Base-by-base conservation (phyloP, 192 early-diverging fungal genomes). In the Umbelopsis sp. region DNA sequence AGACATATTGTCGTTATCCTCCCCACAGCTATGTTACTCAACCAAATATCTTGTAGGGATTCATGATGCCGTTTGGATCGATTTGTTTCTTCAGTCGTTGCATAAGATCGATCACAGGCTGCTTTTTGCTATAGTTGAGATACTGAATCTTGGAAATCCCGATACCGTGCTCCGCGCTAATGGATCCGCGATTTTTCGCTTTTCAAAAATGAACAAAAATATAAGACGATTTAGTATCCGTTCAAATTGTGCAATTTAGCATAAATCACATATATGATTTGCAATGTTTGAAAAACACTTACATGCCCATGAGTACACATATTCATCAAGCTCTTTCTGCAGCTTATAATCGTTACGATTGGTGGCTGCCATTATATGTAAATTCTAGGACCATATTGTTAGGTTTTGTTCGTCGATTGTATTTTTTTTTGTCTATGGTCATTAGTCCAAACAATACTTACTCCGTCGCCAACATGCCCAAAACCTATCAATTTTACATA, bases 381-480 rank as follows among this genome's bases (percentile, higher is more conserved):
- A 72, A 78, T 99, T 99, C 47, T 74, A 69, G 49, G 1, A 21
- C 71, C 1, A 69, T 15, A 33, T 18, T 49, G 18, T 74, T 50
- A 58, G 23, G 37, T 52, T 52, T 46, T 46, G 49, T 45, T 27
- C 30, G 50, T 25, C 33, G 22, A 58, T 48, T 30, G 64, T 13
- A 3, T 37, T 7, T 23, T 20, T 16, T 16, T 15, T 15, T 61
- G 47, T 48, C 20, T 22, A 30, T 16, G 4, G 53, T 49, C 25
- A 35, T 15, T 18, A 23, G 23, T 53, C 68, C 41, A 27, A 48
- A 27, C 27, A 72, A 27, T 49, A 55, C 84, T 53, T 73, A 86
- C 94, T 46, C 77, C 94, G 81, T 99, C 97, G 37, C 97, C 97
- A 64, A 99, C 86, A 77, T 99, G 97, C 20, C 97, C 96, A 82